Conservation (phyloP, 2,329 filamentous ascomycete species). For the Fusarium nanum region DNA sequence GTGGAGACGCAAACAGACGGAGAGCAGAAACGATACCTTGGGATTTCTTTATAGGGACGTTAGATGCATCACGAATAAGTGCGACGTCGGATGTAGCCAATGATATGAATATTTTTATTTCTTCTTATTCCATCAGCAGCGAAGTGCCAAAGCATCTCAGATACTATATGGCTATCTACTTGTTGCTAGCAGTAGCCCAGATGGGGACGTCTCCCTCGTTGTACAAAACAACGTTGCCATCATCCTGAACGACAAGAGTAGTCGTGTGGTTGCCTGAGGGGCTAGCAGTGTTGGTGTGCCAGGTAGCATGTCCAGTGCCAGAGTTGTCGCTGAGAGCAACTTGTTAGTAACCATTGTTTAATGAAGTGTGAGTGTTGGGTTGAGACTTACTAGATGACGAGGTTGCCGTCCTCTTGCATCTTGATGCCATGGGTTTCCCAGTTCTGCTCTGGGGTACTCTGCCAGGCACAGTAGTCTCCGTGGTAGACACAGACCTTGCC, state of each 20-base stretch:
- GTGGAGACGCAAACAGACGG: too few species aligned
- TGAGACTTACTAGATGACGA: constrained; percentile 6
- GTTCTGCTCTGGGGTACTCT: constrained; percentile 4
- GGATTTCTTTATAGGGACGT: too few species aligned
- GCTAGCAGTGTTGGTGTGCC: constrained; percentile 4
- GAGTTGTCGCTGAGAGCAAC: neutral
- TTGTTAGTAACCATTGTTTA: neutral
- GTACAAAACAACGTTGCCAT: constrained; percentile 14
- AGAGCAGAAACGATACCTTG: too few species aligned
- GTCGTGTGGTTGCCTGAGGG: neutral
- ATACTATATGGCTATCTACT: neutral
- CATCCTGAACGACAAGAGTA: constrained; percentile 4
- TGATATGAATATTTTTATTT: neutral
- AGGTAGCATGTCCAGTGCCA: neutral
- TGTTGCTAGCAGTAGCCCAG: constrained; percentile 2
- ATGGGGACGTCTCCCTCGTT: neutral
- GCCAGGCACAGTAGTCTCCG: constrained; percentile 6
- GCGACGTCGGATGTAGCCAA: too few species aligned
- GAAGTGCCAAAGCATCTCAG: too few species aligned
- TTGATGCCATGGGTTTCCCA: neutral
- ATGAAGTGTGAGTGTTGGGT: fast-evolving
- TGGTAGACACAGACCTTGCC: constrained; percentile 18
- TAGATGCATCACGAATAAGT: too few species aligned
- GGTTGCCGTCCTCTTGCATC: constrained; percentile 16
- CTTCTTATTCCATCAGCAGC: neutral